A percentile compares a stretch with the other conserved stretches of the same genome.
phyloP scores from a whole-genome alignment of 192 early-diverging fungal genomes.

The Coemansia sp. region DNA sequence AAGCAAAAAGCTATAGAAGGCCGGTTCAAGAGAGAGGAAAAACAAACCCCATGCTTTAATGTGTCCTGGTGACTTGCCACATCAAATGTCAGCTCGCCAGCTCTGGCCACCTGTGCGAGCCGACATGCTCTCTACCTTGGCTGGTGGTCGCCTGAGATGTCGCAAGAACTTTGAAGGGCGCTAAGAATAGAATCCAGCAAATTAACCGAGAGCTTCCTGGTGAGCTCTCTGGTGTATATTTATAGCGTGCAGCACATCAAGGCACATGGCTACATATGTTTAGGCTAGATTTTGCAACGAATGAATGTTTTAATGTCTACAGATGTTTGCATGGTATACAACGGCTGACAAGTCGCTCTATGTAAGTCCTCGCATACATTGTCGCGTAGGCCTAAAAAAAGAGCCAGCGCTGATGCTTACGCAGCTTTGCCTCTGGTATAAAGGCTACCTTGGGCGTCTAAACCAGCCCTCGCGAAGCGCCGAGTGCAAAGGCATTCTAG shows the following conservation, averaged over 20 bases:
- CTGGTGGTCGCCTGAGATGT: background rate
- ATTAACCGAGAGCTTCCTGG: background rate
- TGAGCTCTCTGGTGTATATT: background rate
- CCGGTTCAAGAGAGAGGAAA: background rate
- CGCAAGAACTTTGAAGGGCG: background rate
- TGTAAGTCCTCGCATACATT: slow-evolving; percentile 6
- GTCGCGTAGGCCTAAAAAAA: background rate
- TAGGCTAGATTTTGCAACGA: background rate
- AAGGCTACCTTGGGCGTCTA: background rate
- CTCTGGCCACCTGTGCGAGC: background rate
- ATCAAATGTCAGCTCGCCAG: slow-evolving; percentile 2
- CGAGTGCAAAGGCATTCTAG: background rate
- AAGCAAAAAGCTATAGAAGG: background rate
- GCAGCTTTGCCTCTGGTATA: background rate
- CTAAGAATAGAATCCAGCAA: background rate
- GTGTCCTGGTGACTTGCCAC: background rate
- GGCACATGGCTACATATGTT: background rate
- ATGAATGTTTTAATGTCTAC: background rate
- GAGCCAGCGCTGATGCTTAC: background rate
- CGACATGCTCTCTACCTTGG: background rate
- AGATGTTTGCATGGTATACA: background rate
- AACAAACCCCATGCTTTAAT: background rate
- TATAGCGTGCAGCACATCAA: slow-evolving; percentile 4
- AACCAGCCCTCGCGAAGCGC: background rate
- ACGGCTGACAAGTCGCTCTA: slow-evolving; percentile 1